These are phyloP conservation scores for Gossypium bickii DNA, from an alignment of 345 rosid species.

Conservation along the genomic window DNA sequence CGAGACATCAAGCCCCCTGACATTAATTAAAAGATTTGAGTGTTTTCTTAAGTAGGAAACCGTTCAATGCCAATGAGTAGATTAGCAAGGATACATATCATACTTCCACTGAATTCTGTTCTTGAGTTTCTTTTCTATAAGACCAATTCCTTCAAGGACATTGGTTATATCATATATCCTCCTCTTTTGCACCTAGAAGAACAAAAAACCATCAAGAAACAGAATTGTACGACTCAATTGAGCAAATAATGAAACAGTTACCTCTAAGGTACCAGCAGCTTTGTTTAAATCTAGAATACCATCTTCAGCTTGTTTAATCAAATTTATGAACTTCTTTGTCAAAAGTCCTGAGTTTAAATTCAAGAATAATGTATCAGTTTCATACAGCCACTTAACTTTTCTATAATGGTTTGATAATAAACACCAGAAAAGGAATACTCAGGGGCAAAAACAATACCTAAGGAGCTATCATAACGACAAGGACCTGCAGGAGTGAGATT, in stretches of 20 bases:
- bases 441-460: slow-evolving; percentile 40
- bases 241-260: slow-evolving; percentile 23
- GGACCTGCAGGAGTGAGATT: slow-evolving; percentile 76
- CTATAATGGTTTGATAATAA: background rate
- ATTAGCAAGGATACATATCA: slow-evolving; percentile 23
- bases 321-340: slow-evolving; percentile 92
- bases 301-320: slow-evolving; percentile 94
- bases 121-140: slow-evolving; percentile 93
- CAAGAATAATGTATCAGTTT: slow-evolving; percentile 1
- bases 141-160: slow-evolving; percentile 98
- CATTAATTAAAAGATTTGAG: slow-evolving; percentile 16
- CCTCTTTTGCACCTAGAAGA: slow-evolving; percentile 86
- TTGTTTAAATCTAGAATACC: slow-evolving; percentile 93
- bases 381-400: background rate
- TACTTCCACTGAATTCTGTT: slow-evolving; percentile 99
- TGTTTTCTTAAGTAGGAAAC: slow-evolving; percentile 13
- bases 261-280: slow-evolving; percentile 94
- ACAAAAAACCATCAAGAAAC: slow-evolving; percentile 21
- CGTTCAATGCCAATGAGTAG: background rate
- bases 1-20: slow-evolving; percentile 88
- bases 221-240: background rate
- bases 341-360: slow-evolving; percentile 61
- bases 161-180: slow-evolving; percentile 96
- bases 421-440: background rate
- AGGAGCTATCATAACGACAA: slow-evolving; percentile 96